These are phyloP conservation scores for Acacia confusa DNA, from an alignment of 306 rosid genomes.

Conservation along the genomic window DNA sequence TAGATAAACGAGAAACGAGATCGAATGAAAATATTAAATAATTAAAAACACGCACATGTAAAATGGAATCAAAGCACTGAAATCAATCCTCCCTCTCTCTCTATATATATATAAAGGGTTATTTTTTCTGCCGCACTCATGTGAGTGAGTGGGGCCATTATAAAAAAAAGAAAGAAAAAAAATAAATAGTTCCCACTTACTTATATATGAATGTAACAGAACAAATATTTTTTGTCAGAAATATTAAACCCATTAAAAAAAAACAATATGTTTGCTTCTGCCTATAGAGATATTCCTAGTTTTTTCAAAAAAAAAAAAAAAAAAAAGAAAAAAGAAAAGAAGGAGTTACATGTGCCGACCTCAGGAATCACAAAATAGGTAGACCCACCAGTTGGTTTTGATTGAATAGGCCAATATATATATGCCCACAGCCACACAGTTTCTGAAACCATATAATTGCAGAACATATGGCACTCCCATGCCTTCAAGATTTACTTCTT, in stretches of 20 bases:
- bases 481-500: not conserved
- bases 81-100: not conserved
- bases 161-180: too few species aligned
- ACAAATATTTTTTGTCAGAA: too few species aligned
- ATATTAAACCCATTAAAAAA: too few species aligned
- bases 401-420: not conserved
- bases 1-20: too few species aligned
- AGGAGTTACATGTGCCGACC: not conserved
- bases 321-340: not conserved
- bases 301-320: not conserved
- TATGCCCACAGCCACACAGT: slow-evolving; percentile 37
- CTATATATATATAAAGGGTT: too few species aligned
- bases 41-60: too few species aligned
- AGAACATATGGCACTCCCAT: slow-evolving; percentile 23
- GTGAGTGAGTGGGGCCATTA: too few species aligned
- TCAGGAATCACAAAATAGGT: not conserved
- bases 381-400: not conserved
- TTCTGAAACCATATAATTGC: slow-evolving; percentile 14
- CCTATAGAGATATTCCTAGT: not conserved
- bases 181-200: too few species aligned
- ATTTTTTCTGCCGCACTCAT: too few species aligned
- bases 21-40: too few species aligned
- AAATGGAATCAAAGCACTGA: not conserved
- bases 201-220: too few species aligned
- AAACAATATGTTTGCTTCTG: too few species aligned